Evolutionary conservation across 2,329 filamentous ascomycete species (phyloP), one percentile per base, ranked within the genome.

Genomic region (Monosporascus ibericus): DNA sequence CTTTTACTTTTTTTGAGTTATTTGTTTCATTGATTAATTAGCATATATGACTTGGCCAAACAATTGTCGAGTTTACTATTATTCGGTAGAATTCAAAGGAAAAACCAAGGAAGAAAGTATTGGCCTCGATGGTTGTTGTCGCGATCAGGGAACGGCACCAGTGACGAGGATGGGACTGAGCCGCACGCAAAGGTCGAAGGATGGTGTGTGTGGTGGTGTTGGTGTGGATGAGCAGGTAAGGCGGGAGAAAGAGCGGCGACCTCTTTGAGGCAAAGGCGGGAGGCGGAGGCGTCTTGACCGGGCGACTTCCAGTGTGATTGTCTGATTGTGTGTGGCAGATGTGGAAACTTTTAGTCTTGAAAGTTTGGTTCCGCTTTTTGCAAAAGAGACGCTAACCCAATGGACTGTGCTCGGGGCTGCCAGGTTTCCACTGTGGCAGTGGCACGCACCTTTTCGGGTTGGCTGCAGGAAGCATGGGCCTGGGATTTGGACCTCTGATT

Each of bases 1-100:
- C 49, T 50, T 42, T 44, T 44, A 51, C 51, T 34, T 52, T 51
- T 50, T 50, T 39, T 44, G 50, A 18, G 50, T 48, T 49, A 52
- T 52, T 50, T 40, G 52, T 51, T 52, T 18, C 30, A 39, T 40
- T 40, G 44, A 47, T 47, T 24, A 49, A 55, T 47, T 40, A 22
- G 40, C 20, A 34, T 42, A 48, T 22, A 24, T 46, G 38, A 20
- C 17, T 48, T 24, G 18, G 51, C 47, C 34, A 15, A 52, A 47
- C 39, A 48, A 34, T 27, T 38, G 38, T 17, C 18, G 22, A 30
- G 11, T 24, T 46, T 46, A 27, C 24, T 46, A 46, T 27, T 25
- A 15, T 18, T 25, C 14, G 24, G 14, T 4, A 11, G 5, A 25
- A 15, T 18, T 18, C 6, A 40, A 20, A 15, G 42, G 22, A 30